Evolutionary conservation across 2,329 filamentous ascomycete genomes (phyloP).

Genomic region (Furcasterigmium sp.): DNA sequence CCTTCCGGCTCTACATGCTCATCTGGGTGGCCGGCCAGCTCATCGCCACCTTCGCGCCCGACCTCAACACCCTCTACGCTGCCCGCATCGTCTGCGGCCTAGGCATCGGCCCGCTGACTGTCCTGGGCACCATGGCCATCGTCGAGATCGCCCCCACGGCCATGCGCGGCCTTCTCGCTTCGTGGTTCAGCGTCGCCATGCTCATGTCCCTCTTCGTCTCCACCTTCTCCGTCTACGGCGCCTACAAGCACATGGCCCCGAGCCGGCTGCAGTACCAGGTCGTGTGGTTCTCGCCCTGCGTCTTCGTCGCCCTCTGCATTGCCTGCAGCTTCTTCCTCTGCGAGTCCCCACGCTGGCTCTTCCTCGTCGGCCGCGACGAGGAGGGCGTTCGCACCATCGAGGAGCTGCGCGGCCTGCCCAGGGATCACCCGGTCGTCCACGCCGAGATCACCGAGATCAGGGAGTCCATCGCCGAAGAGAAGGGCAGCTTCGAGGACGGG

Average conservation of each 20-base stretch:
- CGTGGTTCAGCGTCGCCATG: conserved; percentile 26
- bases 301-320: not conserved
- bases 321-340: conserved; percentile 25
- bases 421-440: conserved; percentile 17
- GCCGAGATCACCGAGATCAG: conserved; percentile 23
- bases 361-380: conserved; percentile 21
- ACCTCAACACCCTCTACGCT: conserved; percentile 24
- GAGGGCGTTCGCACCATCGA: conserved; percentile 13
- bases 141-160: conserved; percentile 26
- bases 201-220: conserved; percentile 3
- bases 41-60: conserved; percentile 20
- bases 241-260: conserved; percentile 20
- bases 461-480: conserved; percentile 16
- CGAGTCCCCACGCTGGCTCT: conserved; percentile 31
- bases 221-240: conserved; percentile 27
- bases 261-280: conserved; percentile 21
- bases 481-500: conserved; percentile 6
- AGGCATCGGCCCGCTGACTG: conserved; percentile 30
- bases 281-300: conserved; percentile 19
- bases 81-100: conserved; percentile 29
- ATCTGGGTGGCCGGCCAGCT: conserved; percentile 28
- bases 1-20: not conserved
- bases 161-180: conserved; percentile 24
- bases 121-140: conserved; percentile 23
- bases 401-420: conserved; percentile 18